Conservation (phyloP, 176 grass and related monocot genomes). For the Typha latifolia region DNA sequence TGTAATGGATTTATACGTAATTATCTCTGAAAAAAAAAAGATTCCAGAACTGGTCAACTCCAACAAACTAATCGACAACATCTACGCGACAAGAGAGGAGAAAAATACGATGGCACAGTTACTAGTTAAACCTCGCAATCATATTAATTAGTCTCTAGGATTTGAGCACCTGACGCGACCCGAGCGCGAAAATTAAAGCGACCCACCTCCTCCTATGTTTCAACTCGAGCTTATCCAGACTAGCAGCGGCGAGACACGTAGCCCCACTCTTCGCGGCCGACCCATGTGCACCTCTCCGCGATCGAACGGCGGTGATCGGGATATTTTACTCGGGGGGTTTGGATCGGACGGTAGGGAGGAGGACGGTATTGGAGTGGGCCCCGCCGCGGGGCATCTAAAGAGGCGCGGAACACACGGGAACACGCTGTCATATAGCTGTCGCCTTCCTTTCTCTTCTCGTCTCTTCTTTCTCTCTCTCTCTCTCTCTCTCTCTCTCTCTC, state of each 20-base stretch:
- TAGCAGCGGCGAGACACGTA: neutral
- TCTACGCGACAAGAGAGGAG: too few species aligned
- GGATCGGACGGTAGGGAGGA: neutral
- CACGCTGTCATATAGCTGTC: slow-evolving; percentile 16
- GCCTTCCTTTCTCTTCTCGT: slow-evolving; percentile 7
- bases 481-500: slow-evolving; percentile 9
- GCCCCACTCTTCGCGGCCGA: neutral
- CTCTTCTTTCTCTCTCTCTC: too few species aligned
- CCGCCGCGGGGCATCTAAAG: neutral
- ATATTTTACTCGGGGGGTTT: neutral
- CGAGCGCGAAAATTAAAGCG: neutral
- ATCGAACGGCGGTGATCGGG: neutral
- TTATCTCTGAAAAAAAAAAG: too few species aligned
- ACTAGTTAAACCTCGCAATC: too few species aligned
- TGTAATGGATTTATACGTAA: too few species aligned
- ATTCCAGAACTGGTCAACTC: too few species aligned
- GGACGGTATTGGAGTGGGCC: too few species aligned
- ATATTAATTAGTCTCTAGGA: too few species aligned
- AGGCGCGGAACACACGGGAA: slow-evolving; percentile 22
- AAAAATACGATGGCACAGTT: too few species aligned
- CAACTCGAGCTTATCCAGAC: neutral
- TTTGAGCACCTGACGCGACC: too few species aligned
- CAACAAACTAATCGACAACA: too few species aligned
- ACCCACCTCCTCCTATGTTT: too few species aligned
- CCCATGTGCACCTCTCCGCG: neutral